These are phyloP conservation scores for Withania somnifera DNA, from an alignment of 305 asterid species.

Conservation along the genomic window DNA sequence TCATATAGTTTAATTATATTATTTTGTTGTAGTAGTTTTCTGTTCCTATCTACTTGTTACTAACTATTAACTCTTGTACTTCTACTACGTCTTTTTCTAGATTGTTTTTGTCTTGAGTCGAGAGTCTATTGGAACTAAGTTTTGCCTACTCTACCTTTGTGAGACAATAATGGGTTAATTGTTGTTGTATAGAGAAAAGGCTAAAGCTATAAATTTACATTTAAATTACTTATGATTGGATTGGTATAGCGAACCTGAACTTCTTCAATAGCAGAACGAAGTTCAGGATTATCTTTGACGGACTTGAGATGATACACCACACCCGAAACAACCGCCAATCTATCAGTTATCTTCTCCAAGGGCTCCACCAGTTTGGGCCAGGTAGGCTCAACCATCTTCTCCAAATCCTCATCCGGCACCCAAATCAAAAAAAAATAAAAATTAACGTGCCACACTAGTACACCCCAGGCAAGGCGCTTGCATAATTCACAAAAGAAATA, in stretches of 20 bases:
- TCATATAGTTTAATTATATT: too few relatives aligned
- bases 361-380: constrained; percentile 98
- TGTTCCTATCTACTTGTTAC: too few relatives aligned
- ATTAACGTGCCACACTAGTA: not conserved
- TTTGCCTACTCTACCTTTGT: too few relatives aligned
- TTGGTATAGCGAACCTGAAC: constrained; percentile 53
- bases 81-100: too few relatives aligned
- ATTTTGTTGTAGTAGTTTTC: too few relatives aligned
- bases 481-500: not conserved
- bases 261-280: constrained; percentile 93
- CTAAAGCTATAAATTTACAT: not conserved
- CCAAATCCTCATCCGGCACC: constrained; percentile 62
- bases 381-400: constrained; percentile 74
- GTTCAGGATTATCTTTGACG: constrained; percentile 76
- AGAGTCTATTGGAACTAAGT: too few relatives aligned
- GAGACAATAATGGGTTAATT: too few relatives aligned
- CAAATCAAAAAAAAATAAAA: constrained; percentile 4
- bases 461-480: not conserved
- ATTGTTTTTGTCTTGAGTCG: too few relatives aligned
- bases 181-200: too few relatives aligned
- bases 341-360: constrained; percentile 64
- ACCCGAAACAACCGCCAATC: constrained; percentile 77
- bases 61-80: too few relatives aligned
- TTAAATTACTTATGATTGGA: not conserved
- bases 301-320: constrained; percentile 86